phyloP scores from a whole-genome alignment of 2,329 filamentous ascomycete species.

The Arthrinium phaeospermum region DNA sequence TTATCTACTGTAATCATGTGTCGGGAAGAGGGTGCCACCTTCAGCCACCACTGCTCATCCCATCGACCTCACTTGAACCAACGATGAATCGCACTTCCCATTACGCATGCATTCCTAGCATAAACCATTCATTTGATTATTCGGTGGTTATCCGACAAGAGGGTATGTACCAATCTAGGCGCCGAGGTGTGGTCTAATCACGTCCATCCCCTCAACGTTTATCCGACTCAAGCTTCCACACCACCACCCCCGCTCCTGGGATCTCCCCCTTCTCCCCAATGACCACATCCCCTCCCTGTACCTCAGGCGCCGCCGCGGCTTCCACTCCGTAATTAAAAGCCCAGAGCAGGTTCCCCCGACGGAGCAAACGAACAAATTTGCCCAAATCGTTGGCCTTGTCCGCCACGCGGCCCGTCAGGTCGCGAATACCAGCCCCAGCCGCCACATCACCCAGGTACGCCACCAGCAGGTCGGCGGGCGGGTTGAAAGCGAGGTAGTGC shows the following conservation, averaged over 20 bases:
- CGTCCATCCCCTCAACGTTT: no score
- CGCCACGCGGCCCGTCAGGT: constrained; percentile 26
- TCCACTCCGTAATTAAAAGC: constrained; percentile 32
- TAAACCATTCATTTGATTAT: no score
- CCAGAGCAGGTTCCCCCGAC: constrained; percentile 29
- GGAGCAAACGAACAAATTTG: constrained; percentile 25
- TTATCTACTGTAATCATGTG: no score
- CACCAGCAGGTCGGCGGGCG: constrained; percentile 30
- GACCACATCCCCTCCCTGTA: constrained; percentile 19
- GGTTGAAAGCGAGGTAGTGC: constrained; percentile 33
- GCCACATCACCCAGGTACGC: constrained; percentile 30
- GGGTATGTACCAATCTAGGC: no score
- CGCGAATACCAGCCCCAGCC: constrained; percentile 25
- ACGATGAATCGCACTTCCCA: no score
- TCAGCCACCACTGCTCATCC: no score
- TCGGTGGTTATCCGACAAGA: no score
- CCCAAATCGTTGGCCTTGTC: constrained; percentile 29
- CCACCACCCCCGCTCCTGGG: constrained; percentile 28
- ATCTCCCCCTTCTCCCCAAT: constrained; percentile 28
- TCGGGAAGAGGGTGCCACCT: no score
- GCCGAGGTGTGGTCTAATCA: no score
- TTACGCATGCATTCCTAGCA: no score
- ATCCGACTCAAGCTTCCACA: constrained; percentile 23
- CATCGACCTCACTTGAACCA: no score
- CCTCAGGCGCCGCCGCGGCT: constrained; percentile 25